Evolutionary conservation across 2,329 filamentous ascomycete genomes (phyloP).

Genomic region (Aspergillus novofumigatus): DNA sequence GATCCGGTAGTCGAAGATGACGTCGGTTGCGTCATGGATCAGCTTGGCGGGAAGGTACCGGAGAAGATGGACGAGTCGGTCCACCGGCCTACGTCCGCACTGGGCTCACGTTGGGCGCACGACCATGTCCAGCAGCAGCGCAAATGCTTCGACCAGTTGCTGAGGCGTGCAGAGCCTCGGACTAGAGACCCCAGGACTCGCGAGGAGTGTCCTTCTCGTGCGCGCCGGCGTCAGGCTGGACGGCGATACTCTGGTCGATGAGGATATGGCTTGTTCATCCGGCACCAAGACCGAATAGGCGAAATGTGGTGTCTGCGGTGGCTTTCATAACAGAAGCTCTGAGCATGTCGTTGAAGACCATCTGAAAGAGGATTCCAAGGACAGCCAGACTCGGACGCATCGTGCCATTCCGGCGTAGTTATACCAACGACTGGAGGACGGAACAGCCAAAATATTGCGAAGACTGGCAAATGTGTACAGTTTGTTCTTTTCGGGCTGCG

Average conservation of each 20-base stretch:
- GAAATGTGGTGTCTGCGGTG: constrained; percentile 1
- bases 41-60: constrained; percentile 16
- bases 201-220: neutral
- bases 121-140: constrained; percentile 16
- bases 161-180: constrained; percentile 17
- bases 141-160: constrained; percentile 17
- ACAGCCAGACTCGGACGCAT: neutral
- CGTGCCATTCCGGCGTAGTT: neutral
- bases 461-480: neutral
- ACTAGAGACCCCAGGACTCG: constrained; percentile 12
- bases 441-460: neutral
- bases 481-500: neutral
- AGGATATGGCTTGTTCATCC: neutral
- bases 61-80: constrained; percentile 13
- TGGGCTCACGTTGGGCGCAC: constrained; percentile 1
- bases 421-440: neutral
- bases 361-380: neutral
- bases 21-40: constrained; percentile 3
- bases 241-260: neutral
- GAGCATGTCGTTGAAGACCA: neutral
- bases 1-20: constrained; percentile 17
- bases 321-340: neutral
- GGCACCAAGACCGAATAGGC: neutral
- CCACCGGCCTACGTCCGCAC: constrained; percentile 10
- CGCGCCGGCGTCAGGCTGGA: neutral